These are phyloP conservation scores for Cylindrodendrum hubeiense DNA, from an alignment of 2,329 filamentous ascomycete genomes.

Conservation along the genomic window DNA sequence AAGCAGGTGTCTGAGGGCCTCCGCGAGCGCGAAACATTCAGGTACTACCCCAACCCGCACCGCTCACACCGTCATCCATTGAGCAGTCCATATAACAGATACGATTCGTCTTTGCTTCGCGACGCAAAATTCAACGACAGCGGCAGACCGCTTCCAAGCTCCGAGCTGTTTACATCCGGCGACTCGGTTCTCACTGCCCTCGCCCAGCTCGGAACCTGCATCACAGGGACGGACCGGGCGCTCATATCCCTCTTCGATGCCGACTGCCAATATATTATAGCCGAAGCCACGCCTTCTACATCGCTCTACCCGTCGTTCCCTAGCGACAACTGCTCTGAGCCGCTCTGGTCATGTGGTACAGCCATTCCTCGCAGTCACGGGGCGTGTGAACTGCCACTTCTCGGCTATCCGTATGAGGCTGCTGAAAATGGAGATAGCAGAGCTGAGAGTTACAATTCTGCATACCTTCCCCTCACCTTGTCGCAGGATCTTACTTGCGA, in stretches of 20 bases:
- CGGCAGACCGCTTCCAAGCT: constrained; percentile 36
- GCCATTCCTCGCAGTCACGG: constrained; percentile 47
- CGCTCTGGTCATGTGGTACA: constrained; percentile 46
- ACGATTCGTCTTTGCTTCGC: constrained; percentile 33
- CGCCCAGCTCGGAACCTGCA: constrained; percentile 61
- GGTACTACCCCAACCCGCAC: constrained; percentile 30
- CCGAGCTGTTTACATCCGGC: constrained; percentile 43
- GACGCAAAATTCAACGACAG: constrained; percentile 39
- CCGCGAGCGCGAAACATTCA: constrained; percentile 50
- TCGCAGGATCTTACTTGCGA: constrained; percentile 50
- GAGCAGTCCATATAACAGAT: constrained; percentile 12
- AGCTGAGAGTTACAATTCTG: background rate
- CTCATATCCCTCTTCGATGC: constrained; percentile 65
- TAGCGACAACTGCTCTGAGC: constrained; percentile 35
- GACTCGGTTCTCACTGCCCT: constrained; percentile 61
- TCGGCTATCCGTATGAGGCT: background rate
- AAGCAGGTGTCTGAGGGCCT: background rate
- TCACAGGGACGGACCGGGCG: constrained; percentile 56
- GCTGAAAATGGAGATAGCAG: background rate
- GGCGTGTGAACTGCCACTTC: constrained; percentile 47
- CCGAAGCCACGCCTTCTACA: constrained; percentile 60
- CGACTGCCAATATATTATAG: constrained; percentile 61
- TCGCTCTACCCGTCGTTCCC: constrained; percentile 45
- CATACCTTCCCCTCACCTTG: constrained; percentile 47
- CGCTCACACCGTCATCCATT: too few species aligned